Evolutionary conservation across 768 basidiomycete genomes (phyloP), one percentile per base, ranked within the genome.

Genomic region (Tricholoma flavovirens): DNA sequence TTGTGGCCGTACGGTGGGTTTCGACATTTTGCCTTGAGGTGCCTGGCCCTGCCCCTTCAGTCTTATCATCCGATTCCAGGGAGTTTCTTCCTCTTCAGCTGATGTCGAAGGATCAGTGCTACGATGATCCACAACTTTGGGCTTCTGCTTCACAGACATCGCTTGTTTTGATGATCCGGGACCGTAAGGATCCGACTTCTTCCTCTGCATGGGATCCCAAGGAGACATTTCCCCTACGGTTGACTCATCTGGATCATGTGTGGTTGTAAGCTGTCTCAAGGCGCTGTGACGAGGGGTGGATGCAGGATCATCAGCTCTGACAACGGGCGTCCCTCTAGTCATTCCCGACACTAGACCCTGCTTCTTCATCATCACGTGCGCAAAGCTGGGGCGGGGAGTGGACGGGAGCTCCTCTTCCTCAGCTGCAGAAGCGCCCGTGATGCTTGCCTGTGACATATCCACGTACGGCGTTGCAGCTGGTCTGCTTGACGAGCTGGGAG

Each of bases 171-270:
- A 46, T 2, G 54, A n/a, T 24, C 24, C 49, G 8, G 17, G 26
- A 14, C 36, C 15, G 26, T 52, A 45, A 35, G 46, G 12, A 33
- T 54, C 33, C 3, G 48, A 49, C 33, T 55, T 53, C 42, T 36
- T 46, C 30, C 12, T 49, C 60, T 46, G 50, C 51, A 48, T 52
- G 22, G 49, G 55, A 42, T 54, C 49, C 59, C 59, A 56, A n/a
- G 24, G 51, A 32, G 55, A 35, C 32, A 36, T 51, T 21, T 49
- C 55, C 33, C 54, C 56, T 36, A 48, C 51, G 10, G 33, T 17
- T 14, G 45, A 49, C 43, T 55, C 29, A 17, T 17, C 35, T 46
- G 54, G 32, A 48, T 55, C 33, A 26, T 48, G 45, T 15, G 12
- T 24, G 3, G 14, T 35, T 35, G 38, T 19, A 8, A 40, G 36